These are phyloP conservation scores for Rhodotorula kratochvilovae DNA, from an alignment of 768 basidiomycete species.

Conservation along the genomic window DNA sequence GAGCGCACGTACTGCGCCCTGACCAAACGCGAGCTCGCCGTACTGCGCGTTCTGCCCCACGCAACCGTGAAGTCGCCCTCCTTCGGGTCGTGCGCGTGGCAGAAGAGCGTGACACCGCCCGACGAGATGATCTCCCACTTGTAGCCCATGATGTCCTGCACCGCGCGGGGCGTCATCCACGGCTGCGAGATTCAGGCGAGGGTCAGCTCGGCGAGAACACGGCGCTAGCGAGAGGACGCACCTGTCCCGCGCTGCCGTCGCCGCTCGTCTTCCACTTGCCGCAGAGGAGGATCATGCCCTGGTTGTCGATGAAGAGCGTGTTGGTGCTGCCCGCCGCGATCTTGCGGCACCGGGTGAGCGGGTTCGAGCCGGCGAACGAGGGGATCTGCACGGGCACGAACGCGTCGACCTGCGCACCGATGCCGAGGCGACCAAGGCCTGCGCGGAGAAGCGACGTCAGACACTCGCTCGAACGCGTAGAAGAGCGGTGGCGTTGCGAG, in stretches of 20 bases:
- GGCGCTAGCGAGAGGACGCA: neutral
- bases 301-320: slow-evolving; percentile 75
- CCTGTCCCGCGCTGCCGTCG: slow-evolving; percentile 58
- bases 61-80: slow-evolving; percentile 66
- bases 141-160: slow-evolving; percentile 60
- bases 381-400: slow-evolving; percentile 78
- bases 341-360: slow-evolving; percentile 58
- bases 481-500: too few species aligned
- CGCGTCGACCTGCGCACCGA: slow-evolving; percentile 76
- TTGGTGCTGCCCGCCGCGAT: slow-evolving; percentile 77
- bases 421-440: slow-evolving; percentile 77
- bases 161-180: slow-evolving; percentile 36
- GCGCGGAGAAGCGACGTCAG: neutral
- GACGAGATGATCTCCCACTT: slow-evolving; percentile 64
- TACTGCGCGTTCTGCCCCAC: slow-evolving; percentile 47
- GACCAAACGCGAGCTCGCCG: slow-evolving; percentile 75
- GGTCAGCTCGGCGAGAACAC: neutral
- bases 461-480: too few species aligned
- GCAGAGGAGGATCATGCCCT: slow-evolving; percentile 57
- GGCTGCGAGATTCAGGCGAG: slow-evolving; percentile 1
- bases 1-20: slow-evolving; percentile 45
- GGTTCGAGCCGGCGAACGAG: slow-evolving; percentile 70
- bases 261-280: slow-evolving; percentile 89
- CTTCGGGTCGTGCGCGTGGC: slow-evolving; percentile 69
- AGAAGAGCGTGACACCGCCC: slow-evolving; percentile 87